Percentiles rank a stretch among this genome's conserved stretches.
These are phyloP conservation scores for Globisporangium megalacanthum DNA, from an alignment of 352 stramenopile species.

Conservation along the genomic window DNA sequence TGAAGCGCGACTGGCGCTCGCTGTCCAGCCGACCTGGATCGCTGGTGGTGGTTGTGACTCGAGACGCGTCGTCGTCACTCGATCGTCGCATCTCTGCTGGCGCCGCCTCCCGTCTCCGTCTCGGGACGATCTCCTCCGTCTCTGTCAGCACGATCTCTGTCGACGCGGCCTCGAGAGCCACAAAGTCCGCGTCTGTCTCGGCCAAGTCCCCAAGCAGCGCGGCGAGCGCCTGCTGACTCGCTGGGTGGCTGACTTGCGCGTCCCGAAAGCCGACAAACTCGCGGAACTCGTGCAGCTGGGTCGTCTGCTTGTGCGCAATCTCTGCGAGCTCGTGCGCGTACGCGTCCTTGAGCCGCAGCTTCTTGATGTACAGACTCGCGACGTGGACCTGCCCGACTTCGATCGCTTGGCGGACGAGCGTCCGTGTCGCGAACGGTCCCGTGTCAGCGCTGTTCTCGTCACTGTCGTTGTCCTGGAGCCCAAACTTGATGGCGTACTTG, in stretches of 20 bases:
- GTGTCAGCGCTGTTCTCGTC: constrained; percentile 26
- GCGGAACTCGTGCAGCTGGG: constrained; percentile 50
- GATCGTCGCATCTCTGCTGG: neutral
- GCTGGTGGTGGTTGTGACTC: constrained; percentile 5
- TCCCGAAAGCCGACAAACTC: constrained; percentile 44
- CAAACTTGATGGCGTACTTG: constrained; percentile 87
- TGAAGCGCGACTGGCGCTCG: constrained; percentile 43
- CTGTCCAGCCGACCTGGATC: constrained; percentile 2
- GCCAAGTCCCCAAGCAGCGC: constrained; percentile 33
- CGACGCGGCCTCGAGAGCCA: constrained; percentile 39
- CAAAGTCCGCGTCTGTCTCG: constrained; percentile 32
- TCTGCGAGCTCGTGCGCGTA: constrained; percentile 51
- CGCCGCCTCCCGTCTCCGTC: constrained; percentile 22
- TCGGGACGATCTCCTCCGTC: constrained; percentile 49
- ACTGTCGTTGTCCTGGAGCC: constrained; percentile 29
- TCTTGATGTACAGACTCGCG: constrained; percentile 77
- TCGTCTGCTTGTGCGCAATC: constrained; percentile 55
- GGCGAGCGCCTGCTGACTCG: constrained; percentile 30
- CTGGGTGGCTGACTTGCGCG: constrained; percentile 39
- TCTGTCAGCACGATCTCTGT: constrained; percentile 54
- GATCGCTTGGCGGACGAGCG: constrained; percentile 53
- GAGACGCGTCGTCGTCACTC: neutral
- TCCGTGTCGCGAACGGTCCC: constrained; percentile 22
- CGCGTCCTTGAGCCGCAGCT: constrained; percentile 54
- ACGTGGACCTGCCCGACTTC: constrained; percentile 67